phyloP scores from a whole-genome alignment of 208 protist genomes.

The Herpetomonas muscarum region DNA sequence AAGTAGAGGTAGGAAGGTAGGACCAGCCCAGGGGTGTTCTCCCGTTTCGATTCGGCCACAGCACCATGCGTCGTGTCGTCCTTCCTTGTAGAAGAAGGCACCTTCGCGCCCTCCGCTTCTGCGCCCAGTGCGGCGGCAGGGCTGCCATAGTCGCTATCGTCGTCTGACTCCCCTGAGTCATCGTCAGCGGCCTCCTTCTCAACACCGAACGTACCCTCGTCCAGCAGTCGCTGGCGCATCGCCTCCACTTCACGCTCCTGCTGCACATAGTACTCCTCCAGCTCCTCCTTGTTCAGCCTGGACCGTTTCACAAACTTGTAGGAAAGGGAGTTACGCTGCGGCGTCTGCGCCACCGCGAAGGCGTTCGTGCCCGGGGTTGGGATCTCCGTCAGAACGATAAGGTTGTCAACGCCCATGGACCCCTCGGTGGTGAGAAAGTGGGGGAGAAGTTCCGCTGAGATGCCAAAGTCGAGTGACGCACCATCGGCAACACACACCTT shows the following conservation, averaged over 20 bases:
- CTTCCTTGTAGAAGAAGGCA: constrained; percentile 7
- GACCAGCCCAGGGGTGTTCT: constrained; percentile 42
- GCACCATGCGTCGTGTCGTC: not conserved
- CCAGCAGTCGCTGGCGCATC: constrained; percentile 31
- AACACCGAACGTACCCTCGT: constrained; percentile 32
- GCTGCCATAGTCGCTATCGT: constrained; percentile 21
- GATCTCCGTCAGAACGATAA: constrained; percentile 58
- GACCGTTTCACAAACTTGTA: constrained; percentile 40
- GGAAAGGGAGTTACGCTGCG: constrained; percentile 33
- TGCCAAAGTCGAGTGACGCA: constrained; percentile 62
- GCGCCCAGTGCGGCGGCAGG: not conserved
- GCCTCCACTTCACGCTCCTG: constrained; percentile 59
- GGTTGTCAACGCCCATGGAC: constrained; percentile 41
- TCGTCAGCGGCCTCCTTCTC: constrained; percentile 32
- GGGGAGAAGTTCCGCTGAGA: constrained; percentile 64
- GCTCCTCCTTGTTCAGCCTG: constrained; percentile 67
- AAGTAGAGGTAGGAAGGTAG: constrained; percentile 66
- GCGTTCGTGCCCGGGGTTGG: constrained; percentile 58
- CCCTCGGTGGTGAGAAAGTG: constrained; percentile 31
- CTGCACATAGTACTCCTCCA: constrained; percentile 84
- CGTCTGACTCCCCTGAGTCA: constrained; percentile 24
- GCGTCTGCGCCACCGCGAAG: constrained; percentile 21
- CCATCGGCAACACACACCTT: constrained; percentile 82
- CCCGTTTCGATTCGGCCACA: not conserved
- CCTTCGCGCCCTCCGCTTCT: not conserved